A percentile compares a stretch with the other conserved stretches of the same genome.
phyloP scores from a whole-genome alignment of 2,329 filamentous ascomycete genomes.

The Penicillium sp. region DNA sequence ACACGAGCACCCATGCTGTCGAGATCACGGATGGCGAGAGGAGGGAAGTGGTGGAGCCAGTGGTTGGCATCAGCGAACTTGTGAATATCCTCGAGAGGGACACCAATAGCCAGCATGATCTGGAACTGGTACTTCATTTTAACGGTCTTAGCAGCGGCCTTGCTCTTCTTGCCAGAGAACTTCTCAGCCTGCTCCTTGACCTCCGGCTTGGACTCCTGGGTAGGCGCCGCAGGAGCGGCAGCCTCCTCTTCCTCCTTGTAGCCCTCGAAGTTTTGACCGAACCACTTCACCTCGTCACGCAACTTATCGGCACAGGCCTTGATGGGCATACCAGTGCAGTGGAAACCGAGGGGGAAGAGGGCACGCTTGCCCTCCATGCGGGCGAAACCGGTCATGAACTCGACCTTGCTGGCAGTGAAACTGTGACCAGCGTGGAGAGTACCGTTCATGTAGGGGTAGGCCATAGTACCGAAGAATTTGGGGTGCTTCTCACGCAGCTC shows the following conservation, averaged over 20 bases:
- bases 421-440: constrained; percentile 86
- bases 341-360: constrained; percentile 89
- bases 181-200: constrained; percentile 82
- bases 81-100: constrained; percentile 84
- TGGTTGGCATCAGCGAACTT: constrained; percentile 86
- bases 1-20: constrained; percentile 81
- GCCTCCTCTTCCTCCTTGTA: constrained; percentile 65
- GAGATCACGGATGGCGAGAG: constrained; percentile 72
- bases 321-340: constrained; percentile 97
- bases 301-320: constrained; percentile 97
- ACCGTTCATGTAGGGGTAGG: constrained; percentile 82
- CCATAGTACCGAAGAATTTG: constrained; percentile 85
- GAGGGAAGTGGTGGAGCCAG: constrained; percentile 91
- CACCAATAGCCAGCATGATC: constrained; percentile 89
- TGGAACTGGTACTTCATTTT: constrained; percentile 96
- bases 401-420: constrained; percentile 88
- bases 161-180: constrained; percentile 89
- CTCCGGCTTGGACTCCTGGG: constrained; percentile 56
- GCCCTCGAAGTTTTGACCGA: constrained; percentile 79
- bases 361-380: constrained; percentile 86
- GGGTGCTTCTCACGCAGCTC: constrained; percentile 77
- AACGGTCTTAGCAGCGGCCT: constrained; percentile 82
- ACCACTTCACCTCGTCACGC: constrained; percentile 80
- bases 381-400: constrained; percentile 83
- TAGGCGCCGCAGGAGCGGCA: constrained; percentile 50